phyloP scores from a whole-genome alignment of 176 grass and related monocot species.

The Poa annua region DNA sequence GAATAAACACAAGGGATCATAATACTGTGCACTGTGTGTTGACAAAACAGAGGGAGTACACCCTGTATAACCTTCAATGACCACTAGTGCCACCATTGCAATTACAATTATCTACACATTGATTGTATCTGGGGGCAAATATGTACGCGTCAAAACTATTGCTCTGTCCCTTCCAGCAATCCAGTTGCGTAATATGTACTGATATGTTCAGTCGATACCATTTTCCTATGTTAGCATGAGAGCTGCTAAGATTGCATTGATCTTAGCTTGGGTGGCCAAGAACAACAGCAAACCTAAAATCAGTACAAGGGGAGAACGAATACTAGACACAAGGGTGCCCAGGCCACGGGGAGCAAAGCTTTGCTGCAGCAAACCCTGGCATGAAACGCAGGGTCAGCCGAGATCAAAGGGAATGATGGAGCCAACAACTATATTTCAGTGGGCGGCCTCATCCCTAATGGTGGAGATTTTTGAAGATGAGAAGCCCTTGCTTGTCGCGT shows the following conservation, averaged over 20 bases:
- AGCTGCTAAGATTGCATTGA: no score
- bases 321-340: background rate
- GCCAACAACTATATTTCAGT: background rate
- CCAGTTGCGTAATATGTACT: background rate
- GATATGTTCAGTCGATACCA: background rate
- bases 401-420: constrained; percentile 12
- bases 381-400: background rate
- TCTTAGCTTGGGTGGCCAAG: no score
- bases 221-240: background rate
- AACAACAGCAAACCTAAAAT: background rate
- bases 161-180: background rate
- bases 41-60: no score
- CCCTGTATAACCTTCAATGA: background rate
- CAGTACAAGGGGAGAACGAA: background rate
- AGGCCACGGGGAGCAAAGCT: background rate
- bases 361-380: background rate
- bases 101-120: background rate
- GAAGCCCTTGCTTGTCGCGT: background rate
- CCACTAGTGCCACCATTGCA: background rate
- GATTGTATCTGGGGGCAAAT: background rate
- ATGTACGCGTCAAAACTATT: background rate
- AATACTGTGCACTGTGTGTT: no score
- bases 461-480: background rate
- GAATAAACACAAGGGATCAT: no score
- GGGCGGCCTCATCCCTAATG: background rate